Evolutionary conservation across 257 asterid genomes (phyloP), one percentile per base, ranked within the genome.

Genomic region (Solanum rostratum): DNA sequence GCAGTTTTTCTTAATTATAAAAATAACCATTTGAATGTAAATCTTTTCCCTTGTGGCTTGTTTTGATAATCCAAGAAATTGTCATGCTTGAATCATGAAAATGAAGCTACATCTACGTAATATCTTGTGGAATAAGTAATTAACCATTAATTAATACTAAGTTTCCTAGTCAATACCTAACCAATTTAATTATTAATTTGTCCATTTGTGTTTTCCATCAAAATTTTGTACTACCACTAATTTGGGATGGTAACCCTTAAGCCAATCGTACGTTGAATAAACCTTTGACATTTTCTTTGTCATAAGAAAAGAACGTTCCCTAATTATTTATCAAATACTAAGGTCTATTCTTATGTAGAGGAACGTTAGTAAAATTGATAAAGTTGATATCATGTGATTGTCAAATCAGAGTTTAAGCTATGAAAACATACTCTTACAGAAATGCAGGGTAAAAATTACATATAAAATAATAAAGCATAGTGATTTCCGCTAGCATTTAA

Each of bases 101-200:
- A 50, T 76, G 62, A 76, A 76, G 45, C 39, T 49, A 57, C 13
- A 57, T 33, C 27, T 49, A 27, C 82, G 82, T 50, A 76, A 76
- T 76, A 49, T 27, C 46, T 76, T 76, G 46, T 50, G 62, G 62
- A 76, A 76, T 49, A 49, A 76, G 63, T 27, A 49, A 37, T 37
- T 69, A 69, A 76, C 39, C 3, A 4, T 50, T 76, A 76, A 76
- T 76, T 18, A 76, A 29, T 76, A 69, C 49, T 18, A 10, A 76
- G 43, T 76, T 76, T 76, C 62, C 15, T 46, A 76, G 63, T 49
- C 82, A 76, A 76, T 3, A 76, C 82, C 63, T 76, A 76, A 76
- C 45, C 16, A 50, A 76, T 16, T 46, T 14, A 76, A 50, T 4
- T 29, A 22, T 74, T 49, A 24, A 49, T 50, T 49, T 76, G 45